Evolutionary conservation across 345 rosid genomes (phyloP).

Genomic region (Stellera chamaejasme): DNA sequence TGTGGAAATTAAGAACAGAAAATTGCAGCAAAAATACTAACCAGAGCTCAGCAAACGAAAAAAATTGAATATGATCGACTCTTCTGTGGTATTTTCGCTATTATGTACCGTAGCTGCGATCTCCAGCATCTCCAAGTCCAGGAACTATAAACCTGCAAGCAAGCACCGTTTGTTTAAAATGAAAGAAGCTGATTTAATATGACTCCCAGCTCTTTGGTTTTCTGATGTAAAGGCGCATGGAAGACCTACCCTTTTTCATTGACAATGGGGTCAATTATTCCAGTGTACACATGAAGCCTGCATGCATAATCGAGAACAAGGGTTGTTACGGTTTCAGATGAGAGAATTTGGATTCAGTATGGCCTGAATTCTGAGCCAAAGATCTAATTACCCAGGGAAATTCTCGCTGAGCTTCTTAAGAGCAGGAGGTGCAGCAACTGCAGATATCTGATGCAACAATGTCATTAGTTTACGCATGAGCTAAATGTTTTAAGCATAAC

Average conservation of each 20-base stretch:
- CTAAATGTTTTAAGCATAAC: too few relatives aligned
- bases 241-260: slow-evolving; percentile 70
- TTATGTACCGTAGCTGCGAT: slow-evolving; percentile 83
- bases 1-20: slow-evolving; percentile 1
- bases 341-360: background rate
- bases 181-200: background rate
- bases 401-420: slow-evolving; percentile 89
- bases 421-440: slow-evolving; percentile 89
- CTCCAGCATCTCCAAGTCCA: slow-evolving; percentile 99
- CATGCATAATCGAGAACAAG: slow-evolving; percentile 8
- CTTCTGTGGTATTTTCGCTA: background rate
- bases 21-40: slow-evolving; percentile 17
- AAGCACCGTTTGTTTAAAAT: too few relatives aligned
- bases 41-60: background rate
- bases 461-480: slow-evolving; percentile 3
- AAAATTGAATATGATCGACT: background rate
- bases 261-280: slow-evolving; percentile 77
- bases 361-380: background rate
- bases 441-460: slow-evolving; percentile 61
- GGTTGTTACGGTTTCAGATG: background rate
- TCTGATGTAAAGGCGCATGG: background rate
- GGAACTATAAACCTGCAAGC: slow-evolving; percentile 70
- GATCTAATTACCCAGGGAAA: slow-evolving; percentile 67
- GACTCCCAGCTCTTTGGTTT: background rate
- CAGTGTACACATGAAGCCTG: slow-evolving; percentile 94